Evolutionary conservation across 179 eudicot genomes (phyloP).

Genomic region (Dionaea muscipula): DNA sequence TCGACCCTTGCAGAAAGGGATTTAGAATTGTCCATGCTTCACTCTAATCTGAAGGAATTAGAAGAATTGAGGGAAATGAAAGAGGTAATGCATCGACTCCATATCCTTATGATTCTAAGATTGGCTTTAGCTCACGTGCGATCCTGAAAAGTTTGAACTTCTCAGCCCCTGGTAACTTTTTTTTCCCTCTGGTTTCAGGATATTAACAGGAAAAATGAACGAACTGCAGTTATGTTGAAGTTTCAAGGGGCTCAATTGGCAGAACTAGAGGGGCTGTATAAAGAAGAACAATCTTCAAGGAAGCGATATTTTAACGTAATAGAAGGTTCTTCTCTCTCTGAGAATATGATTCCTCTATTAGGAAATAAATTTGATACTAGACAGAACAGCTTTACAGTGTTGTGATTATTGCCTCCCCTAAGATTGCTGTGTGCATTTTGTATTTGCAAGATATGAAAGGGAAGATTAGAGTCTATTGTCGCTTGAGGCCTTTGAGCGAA

Average conservation of each 20-base stretch:
- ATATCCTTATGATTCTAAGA: too few species aligned
- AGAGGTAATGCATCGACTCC: conserved; percentile 41
- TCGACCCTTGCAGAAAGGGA: conserved; percentile 49
- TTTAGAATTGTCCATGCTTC: conserved; percentile 40
- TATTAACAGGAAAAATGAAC: conserved; percentile 91
- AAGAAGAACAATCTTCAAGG: conserved; percentile 79
- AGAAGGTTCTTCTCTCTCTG: conserved; percentile 43
- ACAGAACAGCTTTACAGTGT: background rate
- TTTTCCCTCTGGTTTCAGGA: conserved; percentile 48
- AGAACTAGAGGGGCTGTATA: conserved; percentile 70
- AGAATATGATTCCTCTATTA: background rate
- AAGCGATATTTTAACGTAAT: conserved; percentile 80
- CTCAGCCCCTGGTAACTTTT: background rate
- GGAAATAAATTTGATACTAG: background rate
- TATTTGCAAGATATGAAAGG: conserved; percentile 80
- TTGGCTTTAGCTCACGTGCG: too few species aligned
- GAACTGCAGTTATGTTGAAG: conserved; percentile 83
- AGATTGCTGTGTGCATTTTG: background rate
- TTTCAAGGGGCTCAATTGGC: conserved; percentile 86
- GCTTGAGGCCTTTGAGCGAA: conserved; percentile 72
- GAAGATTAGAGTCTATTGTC: conserved; percentile 85
- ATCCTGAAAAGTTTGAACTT: background rate
- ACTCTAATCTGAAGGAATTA: conserved; percentile 57
- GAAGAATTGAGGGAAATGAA: conserved; percentile 95
- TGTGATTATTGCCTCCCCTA: background rate